These are phyloP conservation scores for Orbilia blumenaviensis DNA, from an alignment of 2,329 filamentous ascomycete species.

Conservation along the genomic window DNA sequence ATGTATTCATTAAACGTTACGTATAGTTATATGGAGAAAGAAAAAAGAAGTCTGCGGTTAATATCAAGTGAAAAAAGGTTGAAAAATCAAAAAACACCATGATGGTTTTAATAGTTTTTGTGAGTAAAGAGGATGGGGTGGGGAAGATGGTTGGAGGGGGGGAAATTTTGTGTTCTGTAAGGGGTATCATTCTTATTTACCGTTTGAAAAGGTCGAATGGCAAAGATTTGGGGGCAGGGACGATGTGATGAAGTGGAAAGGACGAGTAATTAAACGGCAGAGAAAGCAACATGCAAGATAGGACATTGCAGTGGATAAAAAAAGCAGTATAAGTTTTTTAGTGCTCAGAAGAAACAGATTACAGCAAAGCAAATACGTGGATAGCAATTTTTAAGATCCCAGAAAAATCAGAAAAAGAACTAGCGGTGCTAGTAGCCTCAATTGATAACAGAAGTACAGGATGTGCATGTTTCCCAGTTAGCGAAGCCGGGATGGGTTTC, in stretches of 20 bases:
- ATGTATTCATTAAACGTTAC: constrained; percentile 24
- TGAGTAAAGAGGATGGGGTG: not conserved
- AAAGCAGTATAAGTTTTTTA: constrained; percentile 27
- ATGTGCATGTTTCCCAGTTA: not conserved
- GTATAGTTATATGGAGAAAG: not conserved
- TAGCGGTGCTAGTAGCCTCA: constrained; percentile 22
- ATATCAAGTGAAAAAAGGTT: not conserved
- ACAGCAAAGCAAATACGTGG: constrained; percentile 2
- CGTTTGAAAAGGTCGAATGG: constrained; percentile 13
- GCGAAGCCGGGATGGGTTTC: not conserved
- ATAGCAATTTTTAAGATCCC: constrained; percentile 12
- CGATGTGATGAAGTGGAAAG: not conserved
- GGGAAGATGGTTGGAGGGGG: not conserved
- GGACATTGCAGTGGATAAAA: not conserved
- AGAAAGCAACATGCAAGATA: not conserved
- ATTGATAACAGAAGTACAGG: constrained; percentile 26
- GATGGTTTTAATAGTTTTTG: not conserved
- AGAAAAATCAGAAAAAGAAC: not conserved
- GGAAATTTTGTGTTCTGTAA: constrained; percentile 27
- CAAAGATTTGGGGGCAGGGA: not conserved
- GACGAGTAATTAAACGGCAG: not conserved
- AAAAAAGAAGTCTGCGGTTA: not conserved
- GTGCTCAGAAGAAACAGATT: not conserved
- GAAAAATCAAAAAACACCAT: not conserved
- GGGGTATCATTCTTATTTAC: constrained; percentile 54